Evolutionary conservation across 2,329 filamentous ascomycete genomes (phyloP), one percentile per base, ranked within the genome.

Genomic region (Cercospora sp.): DNA sequence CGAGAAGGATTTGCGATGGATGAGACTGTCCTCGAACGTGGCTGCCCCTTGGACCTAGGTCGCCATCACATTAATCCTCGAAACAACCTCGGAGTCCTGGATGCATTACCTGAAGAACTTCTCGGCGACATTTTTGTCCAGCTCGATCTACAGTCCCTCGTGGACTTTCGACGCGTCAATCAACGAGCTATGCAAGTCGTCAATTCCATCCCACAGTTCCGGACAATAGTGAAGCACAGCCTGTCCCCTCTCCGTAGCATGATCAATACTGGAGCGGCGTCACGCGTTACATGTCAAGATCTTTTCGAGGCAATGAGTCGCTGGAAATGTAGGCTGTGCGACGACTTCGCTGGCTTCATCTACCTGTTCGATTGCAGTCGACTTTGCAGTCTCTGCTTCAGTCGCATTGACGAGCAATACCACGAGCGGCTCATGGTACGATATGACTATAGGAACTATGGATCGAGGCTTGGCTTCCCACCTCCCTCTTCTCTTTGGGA

Each of bases 121-220:
- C 9, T 37, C 18, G 28, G 18, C 28, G 28, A 59, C 18, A 18
- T 37, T 21, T 10, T 59, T 9, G 30, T 37, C 4, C 55, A 37
- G 28, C 66, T 78, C 12, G 80, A 81, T 65, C 62, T 81, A 0
- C 75, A 65, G 1, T 75, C 78, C 3, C 73, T 82, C 30, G 76
- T 73, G 26, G 40, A 66, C 8, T 79, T 83, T 63, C 77, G 79
- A 59, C 74, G 74, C 58, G 78, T 82, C 55, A 81, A 79, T 66
- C 71, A 70, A 57, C 70, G 70, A 65, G 78, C 80, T 10, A 79
- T 79, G 74, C 60, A 72, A 21, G 70, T 78, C 16, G 78, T 81
- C 58, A 76, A 82, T 72, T 77, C 75, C 1, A 64, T 82, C 16
- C 77, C 70, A n/a, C 71, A 80, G 68, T 82, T 81, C 70, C 66